Conservation (phyloP, 306 rosid species). For the Vigna hirtella region DNA sequence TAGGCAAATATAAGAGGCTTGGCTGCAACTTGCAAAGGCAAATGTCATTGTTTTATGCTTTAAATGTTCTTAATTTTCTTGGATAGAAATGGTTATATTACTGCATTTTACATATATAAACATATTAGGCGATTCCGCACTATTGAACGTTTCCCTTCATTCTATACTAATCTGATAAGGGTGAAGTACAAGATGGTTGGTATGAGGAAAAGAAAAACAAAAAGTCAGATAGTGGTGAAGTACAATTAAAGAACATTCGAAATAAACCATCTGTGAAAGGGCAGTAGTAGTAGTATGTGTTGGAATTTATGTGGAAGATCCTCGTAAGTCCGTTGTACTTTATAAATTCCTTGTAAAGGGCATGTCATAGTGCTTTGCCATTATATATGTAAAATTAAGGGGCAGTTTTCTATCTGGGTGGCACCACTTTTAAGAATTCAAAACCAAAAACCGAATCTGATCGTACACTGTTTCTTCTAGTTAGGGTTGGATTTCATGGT, state of each 20-base stretch:
- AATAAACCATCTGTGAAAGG: conserved; percentile 34
- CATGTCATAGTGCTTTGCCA: conserved; percentile 23
- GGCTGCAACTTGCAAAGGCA: conserved; percentile 56
- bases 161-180: conserved; percentile 59
- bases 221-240: conserved; percentile 49
- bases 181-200: conserved; percentile 43
- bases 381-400: conserved; percentile 23
- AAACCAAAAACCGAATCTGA: conserved; percentile 8
- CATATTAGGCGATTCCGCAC: conserved; percentile 67
- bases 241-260: conserved; percentile 48
- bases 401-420: neutral
- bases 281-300: conserved; percentile 32
- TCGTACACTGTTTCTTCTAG: neutral
- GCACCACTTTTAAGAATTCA: conserved; percentile 14
- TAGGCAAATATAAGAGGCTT: conserved; percentile 58
- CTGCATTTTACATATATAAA: conserved; percentile 32
- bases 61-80: conserved; percentile 21
- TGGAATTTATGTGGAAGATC: conserved; percentile 42
- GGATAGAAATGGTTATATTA: conserved; percentile 10
- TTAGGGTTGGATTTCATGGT: conserved; percentile 12
- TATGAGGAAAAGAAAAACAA: conserved; percentile 19
- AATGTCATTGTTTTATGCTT: conserved; percentile 45
- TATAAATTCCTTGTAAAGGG: conserved; percentile 28
- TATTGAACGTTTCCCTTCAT: conserved; percentile 45
- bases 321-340: conserved; percentile 23